phyloP scores from a whole-genome alignment of 1,139 yeast species.

The Meyerozyma smithsonii region DNA sequence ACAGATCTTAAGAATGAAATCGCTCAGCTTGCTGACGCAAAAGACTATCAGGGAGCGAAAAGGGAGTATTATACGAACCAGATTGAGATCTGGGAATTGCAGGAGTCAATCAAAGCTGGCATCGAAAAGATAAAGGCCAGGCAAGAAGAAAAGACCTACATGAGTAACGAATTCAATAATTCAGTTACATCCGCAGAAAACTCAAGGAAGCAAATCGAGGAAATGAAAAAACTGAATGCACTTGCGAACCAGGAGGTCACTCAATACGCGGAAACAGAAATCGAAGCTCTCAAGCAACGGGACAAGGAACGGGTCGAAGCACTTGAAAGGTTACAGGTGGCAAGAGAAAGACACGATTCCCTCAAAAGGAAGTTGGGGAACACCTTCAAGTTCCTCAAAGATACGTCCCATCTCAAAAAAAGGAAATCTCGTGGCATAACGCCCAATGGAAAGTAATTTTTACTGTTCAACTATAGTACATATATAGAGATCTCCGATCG shows the following conservation, averaged over 20 bases:
- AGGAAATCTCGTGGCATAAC: conserved; percentile 40
- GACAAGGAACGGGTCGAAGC: conserved; percentile 18
- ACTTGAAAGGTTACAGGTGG: conserved; percentile 21
- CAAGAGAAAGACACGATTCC: conserved; percentile 19
- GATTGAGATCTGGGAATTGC: conserved; percentile 34
- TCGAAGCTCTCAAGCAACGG: conserved; percentile 20
- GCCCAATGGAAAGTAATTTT: conserved; percentile 20
- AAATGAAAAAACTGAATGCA: conserved; percentile 23
- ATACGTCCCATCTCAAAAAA: conserved; percentile 41
- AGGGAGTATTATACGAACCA: conserved; percentile 22
- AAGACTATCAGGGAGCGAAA: conserved; percentile 15
- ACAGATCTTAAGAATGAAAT: conserved; percentile 18
- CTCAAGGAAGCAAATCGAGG: conserved; percentile 38
- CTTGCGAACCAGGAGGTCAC: conserved; percentile 23
- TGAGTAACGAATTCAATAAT: conserved; percentile 58
- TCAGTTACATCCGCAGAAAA: conserved; percentile 55
- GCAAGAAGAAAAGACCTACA: conserved; percentile 57
- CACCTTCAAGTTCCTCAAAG: conserved; percentile 33
- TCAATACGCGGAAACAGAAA: conserved; percentile 15
- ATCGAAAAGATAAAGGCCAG: conserved; percentile 31
- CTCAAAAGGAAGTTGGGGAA: conserved; percentile 29
- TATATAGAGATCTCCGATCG: conserved; percentile 75
- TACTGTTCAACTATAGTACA: conserved; percentile 24
- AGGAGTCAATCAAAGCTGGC: conserved; percentile 34
- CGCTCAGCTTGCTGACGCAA: conserved; percentile 15